A percentile compares a stretch with the other conserved stretches of the same genome.
These are phyloP conservation scores for Clonostachys sp. DNA, from an alignment of 2,329 filamentous ascomycete genomes.

Conservation along the genomic window DNA sequence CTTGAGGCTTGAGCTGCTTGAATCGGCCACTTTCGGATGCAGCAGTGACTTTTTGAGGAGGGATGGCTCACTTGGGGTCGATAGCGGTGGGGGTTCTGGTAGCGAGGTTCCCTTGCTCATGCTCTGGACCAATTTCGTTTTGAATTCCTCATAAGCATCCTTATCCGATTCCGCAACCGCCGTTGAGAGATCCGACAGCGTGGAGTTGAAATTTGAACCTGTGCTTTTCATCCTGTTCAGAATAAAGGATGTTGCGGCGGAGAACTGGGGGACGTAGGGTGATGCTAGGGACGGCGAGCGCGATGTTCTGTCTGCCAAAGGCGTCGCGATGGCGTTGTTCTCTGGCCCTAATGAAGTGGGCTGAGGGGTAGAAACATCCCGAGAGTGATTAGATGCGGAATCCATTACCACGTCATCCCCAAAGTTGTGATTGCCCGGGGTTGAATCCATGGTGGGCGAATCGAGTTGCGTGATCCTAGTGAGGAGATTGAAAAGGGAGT, in stretches of 20 bases:
- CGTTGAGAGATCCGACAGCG: not conserved
- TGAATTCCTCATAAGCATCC: not conserved
- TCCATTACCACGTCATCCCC: too few species aligned
- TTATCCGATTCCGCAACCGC: not conserved
- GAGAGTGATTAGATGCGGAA: too few species aligned
- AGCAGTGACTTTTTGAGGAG: not conserved
- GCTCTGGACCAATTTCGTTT: not conserved
- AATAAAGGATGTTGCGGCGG: slow-evolving; percentile 5
- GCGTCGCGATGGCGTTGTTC: too few species aligned
- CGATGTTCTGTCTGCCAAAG: too few species aligned
- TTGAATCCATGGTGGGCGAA: too few species aligned
- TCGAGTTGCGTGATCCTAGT: too few species aligned
- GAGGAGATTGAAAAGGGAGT: too few species aligned
- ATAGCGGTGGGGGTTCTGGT: not conserved
- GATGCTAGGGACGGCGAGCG: too few species aligned
- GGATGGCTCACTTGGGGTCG: not conserved
- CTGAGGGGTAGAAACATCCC: too few species aligned
- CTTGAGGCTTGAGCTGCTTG: slow-evolving; percentile 9
- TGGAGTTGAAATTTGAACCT: not conserved
- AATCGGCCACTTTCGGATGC: too few species aligned
- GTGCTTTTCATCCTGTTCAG: slow-evolving; percentile 6
- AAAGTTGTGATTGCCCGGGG: too few species aligned
- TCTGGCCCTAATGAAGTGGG: too few species aligned
- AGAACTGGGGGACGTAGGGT: slow-evolving; percentile 7
- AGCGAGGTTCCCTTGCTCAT: slow-evolving; percentile 2